Percentiles rank a stretch among this genome's conserved stretches.
Conservation (phyloP, 2,329 filamentous ascomycete species). For the Sarocladium kiliense region DNA sequence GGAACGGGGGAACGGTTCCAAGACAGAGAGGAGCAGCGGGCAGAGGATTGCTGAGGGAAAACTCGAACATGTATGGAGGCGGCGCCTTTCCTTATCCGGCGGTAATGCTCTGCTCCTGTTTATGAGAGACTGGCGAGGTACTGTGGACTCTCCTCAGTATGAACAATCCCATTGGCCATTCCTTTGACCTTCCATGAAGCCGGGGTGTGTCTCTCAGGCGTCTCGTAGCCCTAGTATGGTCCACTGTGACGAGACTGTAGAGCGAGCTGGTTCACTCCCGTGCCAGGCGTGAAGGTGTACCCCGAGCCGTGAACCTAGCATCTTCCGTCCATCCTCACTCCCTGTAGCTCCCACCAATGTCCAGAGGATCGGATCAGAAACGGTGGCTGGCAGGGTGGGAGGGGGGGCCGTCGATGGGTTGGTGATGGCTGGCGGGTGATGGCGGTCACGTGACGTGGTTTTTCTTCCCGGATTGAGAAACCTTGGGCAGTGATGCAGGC, state of each 20-base stretch:
- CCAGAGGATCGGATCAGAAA: not conserved
- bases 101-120: not conserved
- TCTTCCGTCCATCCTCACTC: not conserved
- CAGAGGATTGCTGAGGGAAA: not conserved
- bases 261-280: not conserved
- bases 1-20: not conserved
- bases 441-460: too few relatives aligned
- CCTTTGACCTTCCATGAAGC: not conserved
- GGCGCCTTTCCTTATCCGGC: not conserved
- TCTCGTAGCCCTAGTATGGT: not conserved
- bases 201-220: not conserved
- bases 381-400: not conserved
- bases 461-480: too few relatives aligned
- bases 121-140: not conserved
- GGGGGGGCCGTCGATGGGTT: not conserved
- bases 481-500: too few relatives aligned
- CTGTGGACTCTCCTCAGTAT: not conserved
- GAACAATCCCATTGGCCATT: slow-evolving; percentile 4
- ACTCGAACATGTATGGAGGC: not conserved
- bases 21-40: not conserved
- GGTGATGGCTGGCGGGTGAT: not conserved
- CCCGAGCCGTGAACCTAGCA: slow-evolving; percentile 4
- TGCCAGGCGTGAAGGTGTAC: not conserved
- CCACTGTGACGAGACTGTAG: not conserved
- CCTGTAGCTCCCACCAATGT: not conserved